Base-by-base conservation (phyloP, 208 protist species). In the Leishmania lainsoni region DNA sequence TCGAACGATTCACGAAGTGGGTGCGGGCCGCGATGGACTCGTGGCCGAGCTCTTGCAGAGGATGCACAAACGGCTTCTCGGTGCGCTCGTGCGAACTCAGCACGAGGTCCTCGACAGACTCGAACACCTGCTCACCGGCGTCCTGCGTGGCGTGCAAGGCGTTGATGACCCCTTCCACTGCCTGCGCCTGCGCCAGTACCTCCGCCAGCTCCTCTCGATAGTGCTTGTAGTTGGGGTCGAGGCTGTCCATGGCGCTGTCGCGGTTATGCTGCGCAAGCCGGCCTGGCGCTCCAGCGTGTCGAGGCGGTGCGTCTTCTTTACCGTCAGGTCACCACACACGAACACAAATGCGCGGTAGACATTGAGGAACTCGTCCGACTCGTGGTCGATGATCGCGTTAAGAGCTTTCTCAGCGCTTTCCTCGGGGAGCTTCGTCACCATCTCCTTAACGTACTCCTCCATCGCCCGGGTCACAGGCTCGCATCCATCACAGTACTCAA, bases 231-330 rank as follows among this genome's bases (percentile, higher is more conserved):
- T 97, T 95, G 39, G 93, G 93, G 73, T 97, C 93, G 59, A 97
- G 90, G 79, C 93, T 97, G 61, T 97, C 93, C 91, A 97, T 94
- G 3, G 93, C 83, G 35, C 87, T 95, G 85, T 95, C 89, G 72
- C 89, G 88, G 84, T 94, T 94, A 87, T 95, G 91, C 81, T 93
- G 82, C 3, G 91, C 83, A 68, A 95, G 90, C 45, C 93, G 91
- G 88, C 89, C 86, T 97, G 93, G 56, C 93, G 93, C 89, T 95
- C 90, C 70, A 97, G 87, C 14, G 90, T 95, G 86, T 97, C 93
- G 48, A 94, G 90, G 51, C 93, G 93, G 81, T 95, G 93, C 65
- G 89, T 91, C 87, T 95, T 95, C 86, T 95, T 95, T 73, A 94
- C 90, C n/a, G 92, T 93, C 48, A 97, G 85, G 42, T 97, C 91